Base-by-base conservation (phyloP, 352 stramenopile genomes). In the Phytophthora europaea region DNA sequence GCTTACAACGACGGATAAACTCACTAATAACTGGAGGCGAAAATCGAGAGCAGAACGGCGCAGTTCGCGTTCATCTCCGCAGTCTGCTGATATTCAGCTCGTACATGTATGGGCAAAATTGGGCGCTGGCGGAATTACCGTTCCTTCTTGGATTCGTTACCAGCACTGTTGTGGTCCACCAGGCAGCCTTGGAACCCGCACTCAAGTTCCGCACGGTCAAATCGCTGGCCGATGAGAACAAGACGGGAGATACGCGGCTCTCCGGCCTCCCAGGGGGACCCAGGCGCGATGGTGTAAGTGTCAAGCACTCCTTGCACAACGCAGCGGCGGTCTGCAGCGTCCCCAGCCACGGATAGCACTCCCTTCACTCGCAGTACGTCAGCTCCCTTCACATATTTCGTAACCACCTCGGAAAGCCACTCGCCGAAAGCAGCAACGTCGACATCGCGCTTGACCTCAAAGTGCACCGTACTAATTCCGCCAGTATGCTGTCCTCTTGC, bases 281-380 rank as follows among this genome's bases (percentile, higher is more conserved):
- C 80, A 45, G 84, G 87, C 2, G 87, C 84, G 51, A 93, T 90
- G 48, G 85, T 94, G 61, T 91, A 94, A 51, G 85, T 94, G 63
- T 94, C 87, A 23, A 93, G 59, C 15, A 93, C 85, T 45, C 87
- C 84, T 56, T 94, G 87, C 0, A 94, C 74, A 31, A 94, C 75
- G 51, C 87, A 94, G 8, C 79, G 76, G 5, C 67, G 76, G 23
- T 76, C 65, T 18, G 69, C 58, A 47, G 69, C 65, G 36, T 88
- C 82, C n/a, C 76, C 75, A 23, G 76, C 58, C 28, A 92, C 66
- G 0, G 85, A 78, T 2, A 94, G 61, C 26, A 93, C 75, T 33
- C 87, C 84, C 65, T 94, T 94, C 48, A 92, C 80, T 15, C 87
- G 83, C 68, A 94, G 56, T 9, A 94, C 79, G 48, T 90, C 75